phyloP scores from a whole-genome alignment of 2,329 filamentous ascomycete species.

The Calonectria pseudoturangicola region DNA sequence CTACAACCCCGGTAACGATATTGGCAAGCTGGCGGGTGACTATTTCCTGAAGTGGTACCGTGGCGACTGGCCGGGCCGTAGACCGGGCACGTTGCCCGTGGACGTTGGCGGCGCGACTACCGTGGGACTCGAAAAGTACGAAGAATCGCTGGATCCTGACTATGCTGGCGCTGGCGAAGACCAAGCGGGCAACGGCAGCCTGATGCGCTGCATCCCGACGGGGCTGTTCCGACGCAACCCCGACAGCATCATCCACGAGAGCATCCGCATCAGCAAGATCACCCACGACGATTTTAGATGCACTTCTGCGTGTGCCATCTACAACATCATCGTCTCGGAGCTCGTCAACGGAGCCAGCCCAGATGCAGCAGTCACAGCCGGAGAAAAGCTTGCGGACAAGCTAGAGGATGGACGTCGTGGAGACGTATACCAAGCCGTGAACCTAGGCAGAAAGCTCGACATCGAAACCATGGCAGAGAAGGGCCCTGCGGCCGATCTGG shows the following conservation, averaged over 20 bases:
- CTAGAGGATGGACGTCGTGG: slow-evolving; percentile 48
- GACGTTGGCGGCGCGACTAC: slow-evolving; percentile 61
- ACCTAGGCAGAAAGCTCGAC: slow-evolving; percentile 52
- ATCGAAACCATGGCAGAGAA: slow-evolving; percentile 55
- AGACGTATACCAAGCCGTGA: slow-evolving; percentile 53
- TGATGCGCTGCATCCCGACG: slow-evolving; percentile 69
- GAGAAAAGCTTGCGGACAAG: slow-evolving; percentile 46
- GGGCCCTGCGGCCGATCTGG: slow-evolving; percentile 56
- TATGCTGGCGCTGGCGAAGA: slow-evolving; percentile 62
- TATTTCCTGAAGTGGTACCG: slow-evolving; percentile 65
- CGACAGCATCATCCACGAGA: slow-evolving; percentile 56
- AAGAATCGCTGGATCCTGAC: slow-evolving; percentile 53
- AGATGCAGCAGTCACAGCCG: slow-evolving; percentile 56
- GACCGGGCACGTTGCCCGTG: slow-evolving; percentile 55
- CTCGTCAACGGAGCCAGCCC: slow-evolving; percentile 55
- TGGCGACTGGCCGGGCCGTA: slow-evolving; percentile 65
- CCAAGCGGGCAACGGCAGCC: slow-evolving; percentile 65
- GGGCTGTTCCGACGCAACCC: slow-evolving; percentile 61
- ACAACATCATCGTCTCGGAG: slow-evolving; percentile 61
- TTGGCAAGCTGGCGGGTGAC: slow-evolving; percentile 60
- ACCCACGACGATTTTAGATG: slow-evolving; percentile 63
- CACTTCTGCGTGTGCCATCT: slow-evolving; percentile 61
- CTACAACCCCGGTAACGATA: slow-evolving; percentile 46
- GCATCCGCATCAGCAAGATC: slow-evolving; percentile 61
- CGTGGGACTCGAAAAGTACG: slow-evolving; percentile 57